phyloP scores from a whole-genome alignment of 768 basidiomycete genomes.

The Suillus lakei region DNA sequence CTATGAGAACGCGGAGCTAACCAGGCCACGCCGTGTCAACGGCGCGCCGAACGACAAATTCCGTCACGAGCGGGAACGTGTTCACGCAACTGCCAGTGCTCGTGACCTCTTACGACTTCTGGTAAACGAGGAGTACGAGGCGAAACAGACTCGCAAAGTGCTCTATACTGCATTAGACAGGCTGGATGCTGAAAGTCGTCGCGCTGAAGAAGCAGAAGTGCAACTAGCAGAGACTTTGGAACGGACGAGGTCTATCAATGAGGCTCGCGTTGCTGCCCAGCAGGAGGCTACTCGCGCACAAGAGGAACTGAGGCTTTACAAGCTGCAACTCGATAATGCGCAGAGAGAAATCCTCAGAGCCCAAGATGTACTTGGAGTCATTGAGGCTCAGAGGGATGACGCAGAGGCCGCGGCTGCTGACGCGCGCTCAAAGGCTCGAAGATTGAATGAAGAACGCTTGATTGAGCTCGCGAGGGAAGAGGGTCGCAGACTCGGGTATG shows the following conservation, averaged over 20 bases:
- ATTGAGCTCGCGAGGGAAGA: conserved; percentile 58
- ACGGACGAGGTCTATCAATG: conserved; percentile 35
- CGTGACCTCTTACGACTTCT: conserved; percentile 39
- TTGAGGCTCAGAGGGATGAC: conserved; percentile 52
- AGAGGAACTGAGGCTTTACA: conserved; percentile 61
- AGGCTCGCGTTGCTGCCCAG: conserved; percentile 34
- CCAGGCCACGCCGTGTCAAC: conserved; percentile 12
- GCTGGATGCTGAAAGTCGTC: conserved; percentile 41
- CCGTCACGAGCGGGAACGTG: conserved; percentile 39
- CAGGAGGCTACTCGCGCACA: conserved; percentile 36
- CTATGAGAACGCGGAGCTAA: conserved; percentile 16
- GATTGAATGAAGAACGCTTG: conserved; percentile 50
- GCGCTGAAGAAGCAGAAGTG: conserved; percentile 39
- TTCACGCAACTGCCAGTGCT: conserved; percentile 33
- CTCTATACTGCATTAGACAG: conserved; percentile 43
- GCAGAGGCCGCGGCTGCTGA: conserved; percentile 53
- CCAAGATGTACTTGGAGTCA: conserved; percentile 52
- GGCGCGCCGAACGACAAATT: conserved; percentile 39
- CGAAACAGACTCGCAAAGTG: conserved; percentile 42
- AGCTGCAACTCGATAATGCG: conserved; percentile 59
- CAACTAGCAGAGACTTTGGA: conserved; percentile 36
- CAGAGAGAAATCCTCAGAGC: conserved; percentile 63
- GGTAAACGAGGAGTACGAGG: conserved; percentile 46
- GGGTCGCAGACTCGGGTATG: conserved; percentile 55
- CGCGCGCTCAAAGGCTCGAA: conserved; percentile 50